Conservation (phyloP, 1,284 basidiomycete genomes). For the Trichosporon ovoides region DNA sequence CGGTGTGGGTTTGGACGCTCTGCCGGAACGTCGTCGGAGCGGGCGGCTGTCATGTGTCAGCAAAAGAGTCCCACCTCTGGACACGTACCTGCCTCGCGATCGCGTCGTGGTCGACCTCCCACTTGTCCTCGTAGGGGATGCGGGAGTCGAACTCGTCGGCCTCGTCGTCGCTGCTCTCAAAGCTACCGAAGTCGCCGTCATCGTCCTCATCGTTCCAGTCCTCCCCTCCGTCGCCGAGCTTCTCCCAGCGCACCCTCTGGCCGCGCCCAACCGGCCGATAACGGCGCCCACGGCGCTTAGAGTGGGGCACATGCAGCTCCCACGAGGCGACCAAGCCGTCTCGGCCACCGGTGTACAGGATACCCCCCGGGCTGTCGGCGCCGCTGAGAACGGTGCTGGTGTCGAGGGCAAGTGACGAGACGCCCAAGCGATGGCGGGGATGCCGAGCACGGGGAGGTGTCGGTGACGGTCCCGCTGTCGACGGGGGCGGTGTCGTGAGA, state of each 20-base stretch:
- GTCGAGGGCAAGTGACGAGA: constrained; percentile 80
- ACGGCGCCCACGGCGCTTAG: constrained; percentile 47
- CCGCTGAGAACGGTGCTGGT: constrained; percentile 68
- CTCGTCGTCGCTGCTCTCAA: constrained; percentile 55
- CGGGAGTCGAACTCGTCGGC: constrained; percentile 41
- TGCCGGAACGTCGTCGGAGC: constrained; percentile 61
- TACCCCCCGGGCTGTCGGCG: constrained; percentile 67
- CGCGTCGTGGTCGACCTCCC: constrained; percentile 63
- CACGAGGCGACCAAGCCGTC: constrained; percentile 89
- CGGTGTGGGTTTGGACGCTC: constrained; percentile 75
- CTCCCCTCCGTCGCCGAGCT: constrained; percentile 43
- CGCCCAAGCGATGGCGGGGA: constrained; percentile 78
- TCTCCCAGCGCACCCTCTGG: constrained; percentile 36
- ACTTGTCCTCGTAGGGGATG: constrained; percentile 64
- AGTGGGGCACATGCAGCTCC: constrained; percentile 74
- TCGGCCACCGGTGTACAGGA: constrained; percentile 86
- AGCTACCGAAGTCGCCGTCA: constrained; percentile 36
- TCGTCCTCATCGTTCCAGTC: constrained; percentile 62
- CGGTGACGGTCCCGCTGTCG: background rate
- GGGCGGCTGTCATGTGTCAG: constrained; percentile 20
- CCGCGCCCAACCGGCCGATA: constrained; percentile 34
- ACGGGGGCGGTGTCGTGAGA: constrained; percentile 12
- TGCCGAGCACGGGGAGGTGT: constrained; percentile 48
- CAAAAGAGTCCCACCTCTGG: background rate
- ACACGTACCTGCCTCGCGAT: constrained; percentile 24